These are phyloP conservation scores for Phylloporus sp. DNA, from an alignment of 768 basidiomycete genomes.

Conservation along the genomic window DNA sequence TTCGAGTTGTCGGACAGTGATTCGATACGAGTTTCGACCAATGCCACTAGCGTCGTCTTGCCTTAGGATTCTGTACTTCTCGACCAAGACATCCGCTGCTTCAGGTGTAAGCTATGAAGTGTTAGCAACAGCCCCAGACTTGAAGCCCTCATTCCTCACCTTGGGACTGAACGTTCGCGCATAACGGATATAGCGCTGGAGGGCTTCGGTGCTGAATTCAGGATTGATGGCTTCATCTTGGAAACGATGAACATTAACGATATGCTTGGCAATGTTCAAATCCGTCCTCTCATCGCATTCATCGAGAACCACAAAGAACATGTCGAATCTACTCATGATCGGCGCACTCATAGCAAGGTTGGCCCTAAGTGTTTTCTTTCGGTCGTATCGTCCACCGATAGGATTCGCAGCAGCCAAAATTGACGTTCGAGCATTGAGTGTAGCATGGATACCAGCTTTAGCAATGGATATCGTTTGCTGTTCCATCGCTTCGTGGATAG, in stretches of 20 bases:
- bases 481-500: slow-evolving; percentile 99
- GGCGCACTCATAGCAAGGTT: slow-evolving; percentile 98
- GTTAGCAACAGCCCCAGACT: slow-evolving; percentile 6
- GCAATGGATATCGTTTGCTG: slow-evolving; percentile 99
- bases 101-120: slow-evolving; percentile 76
- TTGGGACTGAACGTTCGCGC: slow-evolving; percentile 98
- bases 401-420: slow-evolving; percentile 99
- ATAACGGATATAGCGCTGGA: slow-evolving; percentile 96
- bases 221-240: slow-evolving; percentile 93
- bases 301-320: slow-evolving; percentile 98
- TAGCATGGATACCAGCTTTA: slow-evolving; percentile 98
- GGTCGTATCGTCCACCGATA: slow-evolving; percentile 93
- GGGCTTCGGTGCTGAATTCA: slow-evolving; percentile 94
- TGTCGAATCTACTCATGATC: slow-evolving; percentile 97
- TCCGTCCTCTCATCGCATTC: slow-evolving; percentile 94
- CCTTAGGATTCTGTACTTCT: slow-evolving; percentile 88
- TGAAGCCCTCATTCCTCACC: slow-evolving; percentile 37
- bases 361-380: slow-evolving; percentile 84
- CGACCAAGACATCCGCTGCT: slow-evolving; percentile 88
- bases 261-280: slow-evolving; percentile 91
- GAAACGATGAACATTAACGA: slow-evolving; percentile 96
- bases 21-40: slow-evolving; percentile 90
- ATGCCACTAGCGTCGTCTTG: slow-evolving; percentile 90
- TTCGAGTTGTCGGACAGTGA: slow-evolving; percentile 96
- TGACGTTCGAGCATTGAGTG: slow-evolving; percentile 94